A percentile compares a stretch with the other conserved stretches of the same genome.
phyloP scores from a whole-genome alignment of 2,329 filamentous ascomycete genomes.

The Fusarium phyllophilum region DNA sequence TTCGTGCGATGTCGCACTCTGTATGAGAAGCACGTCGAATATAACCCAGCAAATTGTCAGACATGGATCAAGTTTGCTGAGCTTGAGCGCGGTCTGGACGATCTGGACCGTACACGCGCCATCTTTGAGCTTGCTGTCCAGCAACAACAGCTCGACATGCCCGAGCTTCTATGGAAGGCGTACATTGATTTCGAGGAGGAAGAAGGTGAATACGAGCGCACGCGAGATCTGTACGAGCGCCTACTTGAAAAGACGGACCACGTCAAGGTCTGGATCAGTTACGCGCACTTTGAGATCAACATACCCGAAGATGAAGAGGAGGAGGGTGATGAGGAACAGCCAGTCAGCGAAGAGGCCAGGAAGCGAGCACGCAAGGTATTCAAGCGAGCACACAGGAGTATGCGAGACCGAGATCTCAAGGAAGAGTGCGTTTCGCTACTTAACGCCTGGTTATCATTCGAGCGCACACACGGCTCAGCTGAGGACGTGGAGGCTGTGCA shows the following conservation, averaged over 20 bases:
- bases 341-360: constrained; percentile 85
- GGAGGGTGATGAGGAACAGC: constrained; percentile 70
- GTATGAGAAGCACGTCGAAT: constrained; percentile 94
- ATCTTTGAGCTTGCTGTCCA: constrained; percentile 92
- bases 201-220: constrained; percentile 88
- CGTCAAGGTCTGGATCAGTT: constrained; percentile 99
- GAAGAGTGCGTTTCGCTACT: constrained; percentile 93
- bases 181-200: constrained; percentile 99
- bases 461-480: constrained; percentile 80
- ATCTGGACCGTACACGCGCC: constrained; percentile 84
- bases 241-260: constrained; percentile 95
- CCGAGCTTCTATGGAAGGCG: constrained; percentile 95
- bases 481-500: constrained; percentile 85
- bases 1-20: constrained; percentile 90
- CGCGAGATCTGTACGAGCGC: constrained; percentile 86
- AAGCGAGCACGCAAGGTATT: constrained; percentile 84
- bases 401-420: constrained; percentile 91
- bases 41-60: constrained; percentile 88
- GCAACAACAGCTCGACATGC: constrained; percentile 92
- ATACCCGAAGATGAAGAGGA: constrained; percentile 78
- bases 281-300: constrained; percentile 98
- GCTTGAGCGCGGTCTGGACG: constrained; percentile 89
- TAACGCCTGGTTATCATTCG: constrained; percentile 92
- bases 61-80: constrained; percentile 98
- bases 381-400: constrained; percentile 82